phyloP scores from a whole-genome alignment of 106 monocot species.

The Allium fistulosum region DNA sequence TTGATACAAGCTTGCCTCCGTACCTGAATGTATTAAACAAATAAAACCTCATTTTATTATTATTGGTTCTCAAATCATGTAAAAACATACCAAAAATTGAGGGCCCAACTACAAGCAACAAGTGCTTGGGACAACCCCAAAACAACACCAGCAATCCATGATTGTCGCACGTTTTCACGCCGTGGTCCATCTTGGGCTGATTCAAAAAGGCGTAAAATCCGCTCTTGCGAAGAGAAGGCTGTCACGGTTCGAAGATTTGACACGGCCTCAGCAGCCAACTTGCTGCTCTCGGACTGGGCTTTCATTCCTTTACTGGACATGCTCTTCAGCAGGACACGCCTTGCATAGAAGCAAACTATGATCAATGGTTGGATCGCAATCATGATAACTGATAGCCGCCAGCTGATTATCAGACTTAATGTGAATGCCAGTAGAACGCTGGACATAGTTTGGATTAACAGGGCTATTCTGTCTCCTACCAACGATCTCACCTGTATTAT shows the following conservation, averaged over 20 bases:
- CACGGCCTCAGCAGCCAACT: slow-evolving; percentile 21
- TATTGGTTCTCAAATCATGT: neutral
- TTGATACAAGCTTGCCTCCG: slow-evolving; percentile 10
- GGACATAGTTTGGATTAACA: slow-evolving; percentile 15
- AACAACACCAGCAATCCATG: slow-evolving; percentile 19
- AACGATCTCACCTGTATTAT: slow-evolving; percentile 18
- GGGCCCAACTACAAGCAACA: slow-evolving; percentile 13
- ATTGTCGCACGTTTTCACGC: slow-evolving; percentile 17
- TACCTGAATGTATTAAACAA: slow-evolving; percentile 1
- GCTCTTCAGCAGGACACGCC: slow-evolving; percentile 10
- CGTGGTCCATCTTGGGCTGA: slow-evolving; percentile 13
- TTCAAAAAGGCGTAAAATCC: slow-evolving; percentile 16
- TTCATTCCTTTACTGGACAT: slow-evolving; percentile 15
- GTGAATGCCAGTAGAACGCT: slow-evolving; percentile 8
- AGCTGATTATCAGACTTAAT: slow-evolving; percentile 9
- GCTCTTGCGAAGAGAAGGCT: slow-evolving; percentile 23
- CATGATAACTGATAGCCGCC: slow-evolving; percentile 22
- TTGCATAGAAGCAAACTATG: slow-evolving; percentile 13
- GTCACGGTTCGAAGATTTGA: slow-evolving; percentile 26
- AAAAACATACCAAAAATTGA: slow-evolving; percentile 12
- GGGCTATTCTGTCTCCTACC: slow-evolving; percentile 28
- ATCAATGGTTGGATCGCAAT: slow-evolving; percentile 20
- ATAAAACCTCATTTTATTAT: neutral
- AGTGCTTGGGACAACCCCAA: slow-evolving; percentile 9
- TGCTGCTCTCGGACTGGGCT: slow-evolving; percentile 22